Conservation (phyloP, 2,329 filamentous ascomycete species). For the Botrytis porri region DNA sequence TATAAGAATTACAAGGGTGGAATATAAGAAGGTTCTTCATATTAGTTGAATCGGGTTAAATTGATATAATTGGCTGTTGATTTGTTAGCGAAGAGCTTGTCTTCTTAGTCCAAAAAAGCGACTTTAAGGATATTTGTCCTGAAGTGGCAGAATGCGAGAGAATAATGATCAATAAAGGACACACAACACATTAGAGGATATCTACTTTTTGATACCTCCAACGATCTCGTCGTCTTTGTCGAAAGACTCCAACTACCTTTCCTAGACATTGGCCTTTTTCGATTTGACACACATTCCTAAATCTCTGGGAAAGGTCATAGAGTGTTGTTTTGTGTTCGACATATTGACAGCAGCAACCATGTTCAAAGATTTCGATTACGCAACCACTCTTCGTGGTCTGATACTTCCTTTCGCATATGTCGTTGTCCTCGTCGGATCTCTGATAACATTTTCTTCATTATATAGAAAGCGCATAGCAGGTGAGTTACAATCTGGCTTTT, state of each 20-base stretch:
- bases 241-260: not conserved
- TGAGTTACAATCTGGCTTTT: constrained; percentile 44
- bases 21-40: not conserved
- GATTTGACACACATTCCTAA: not conserved
- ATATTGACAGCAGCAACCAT: constrained; percentile 25
- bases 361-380: constrained; percentile 61
- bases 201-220: not conserved
- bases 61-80: not conserved
- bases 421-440: constrained; percentile 77
- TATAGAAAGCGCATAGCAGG: constrained; percentile 90
- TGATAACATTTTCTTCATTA: constrained; percentile 87
- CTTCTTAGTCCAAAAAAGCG: not conserved
- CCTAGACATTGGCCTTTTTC: not conserved
- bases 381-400: constrained; percentile 56
- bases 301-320: not conserved
- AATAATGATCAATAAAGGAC: constrained; percentile 6
- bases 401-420: constrained; percentile 87
- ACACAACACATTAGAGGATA: constrained; percentile 2
- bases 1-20: not conserved
- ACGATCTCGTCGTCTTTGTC: not conserved
- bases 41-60: not conserved
- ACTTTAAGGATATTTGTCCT: constrained; percentile 19
- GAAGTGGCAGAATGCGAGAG: constrained; percentile 6
- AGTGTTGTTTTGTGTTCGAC: not conserved
- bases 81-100: not conserved